These are phyloP conservation scores for Collariella sp. DNA, from an alignment of 495 filamentous ascomycete genomes.

Conservation along the genomic window DNA sequence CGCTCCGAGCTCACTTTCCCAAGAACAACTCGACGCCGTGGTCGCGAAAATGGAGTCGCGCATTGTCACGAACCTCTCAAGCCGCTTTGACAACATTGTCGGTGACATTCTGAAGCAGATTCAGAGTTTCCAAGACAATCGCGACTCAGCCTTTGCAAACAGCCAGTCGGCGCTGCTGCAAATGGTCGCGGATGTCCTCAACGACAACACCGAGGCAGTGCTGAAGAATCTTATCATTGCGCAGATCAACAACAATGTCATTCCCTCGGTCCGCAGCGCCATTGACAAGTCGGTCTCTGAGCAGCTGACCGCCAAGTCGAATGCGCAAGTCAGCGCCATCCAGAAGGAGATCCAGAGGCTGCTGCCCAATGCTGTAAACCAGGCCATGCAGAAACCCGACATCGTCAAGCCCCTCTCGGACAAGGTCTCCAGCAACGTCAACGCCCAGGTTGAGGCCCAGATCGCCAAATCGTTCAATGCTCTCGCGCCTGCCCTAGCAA, in stretches of 20 bases:
- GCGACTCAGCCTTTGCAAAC: conserved; percentile 24
- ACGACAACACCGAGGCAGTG: conserved; percentile 80
- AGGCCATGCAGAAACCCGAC: conserved; percentile 60
- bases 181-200: conserved; percentile 77
- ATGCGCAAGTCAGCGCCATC: conserved; percentile 43
- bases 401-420: conserved; percentile 64
- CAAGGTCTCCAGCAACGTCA: conserved; percentile 54
- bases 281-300: conserved; percentile 40
- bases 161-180: conserved; percentile 55
- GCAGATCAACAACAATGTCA: conserved; percentile 56
- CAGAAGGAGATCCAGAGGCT: conserved; percentile 52
- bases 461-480: conserved; percentile 53
- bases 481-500: conserved; percentile 58
- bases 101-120: conserved; percentile 36
- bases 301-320: conserved; percentile 36
- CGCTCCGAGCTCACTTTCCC: conserved; percentile 22
- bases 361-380: conserved; percentile 33
- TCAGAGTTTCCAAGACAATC: conserved; percentile 23
- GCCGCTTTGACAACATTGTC: conserved; percentile 35
- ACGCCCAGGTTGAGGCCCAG: conserved; percentile 57
- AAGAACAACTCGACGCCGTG: conserved; percentile 37
- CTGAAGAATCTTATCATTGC: conserved; percentile 59
- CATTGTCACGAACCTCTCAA: conserved; percentile 36
- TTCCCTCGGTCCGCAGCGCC: conserved; percentile 44
- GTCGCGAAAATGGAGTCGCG: conserved; percentile 40